Evolutionary conservation across 371 early-diverging fungal species (phyloP), one percentile per base, ranked within the genome.

Genomic region (Cokeromyces recurvatus): DNA sequence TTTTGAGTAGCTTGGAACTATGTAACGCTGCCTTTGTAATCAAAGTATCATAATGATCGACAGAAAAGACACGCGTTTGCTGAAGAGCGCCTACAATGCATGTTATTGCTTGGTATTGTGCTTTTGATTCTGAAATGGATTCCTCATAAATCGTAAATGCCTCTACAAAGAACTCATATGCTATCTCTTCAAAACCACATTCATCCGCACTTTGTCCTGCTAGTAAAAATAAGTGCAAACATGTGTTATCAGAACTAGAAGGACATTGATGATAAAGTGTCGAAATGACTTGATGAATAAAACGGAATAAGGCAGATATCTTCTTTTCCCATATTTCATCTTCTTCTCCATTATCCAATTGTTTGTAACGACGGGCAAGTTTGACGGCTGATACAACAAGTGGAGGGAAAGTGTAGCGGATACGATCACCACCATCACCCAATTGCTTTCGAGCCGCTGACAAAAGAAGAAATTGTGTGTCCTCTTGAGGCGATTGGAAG

Each of bases 141-240:
- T 95, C 92, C 62, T 96, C 98, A 61, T 94, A 97, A 27, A 93
- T 79, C 2, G 88, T 87, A 48, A 96, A 87, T 17, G 96, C 95
- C 71, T 94, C 88, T 9, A 92, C 89, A 65, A 92, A 85, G 70
- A 95, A 92, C 55, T 94, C 94, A 65, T 95, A 94, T 2, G 86
- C 82, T 12, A 89, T 75, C 48, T 94, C 92, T 55, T 95, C 94
- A 55, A 90, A 80, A 0, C 87, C 84, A 24, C 77, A 75, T 57
- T 87, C 85, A 50, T 87, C 89, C 9, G 94, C 91, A 19, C 81
- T 79, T 53, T 89, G 85, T 0, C 89, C 95, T 0, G 91, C 88
- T 53, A 87, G 55, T 43, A 94, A 58, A 58, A 85, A 90, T 43
- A 92, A 68, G 17, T 90, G 82, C 31, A 94, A 66, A 11, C 86